Conservation (phyloP, 2,329 filamentous ascomycete genomes). For the Colletotrichum magnum region DNA sequence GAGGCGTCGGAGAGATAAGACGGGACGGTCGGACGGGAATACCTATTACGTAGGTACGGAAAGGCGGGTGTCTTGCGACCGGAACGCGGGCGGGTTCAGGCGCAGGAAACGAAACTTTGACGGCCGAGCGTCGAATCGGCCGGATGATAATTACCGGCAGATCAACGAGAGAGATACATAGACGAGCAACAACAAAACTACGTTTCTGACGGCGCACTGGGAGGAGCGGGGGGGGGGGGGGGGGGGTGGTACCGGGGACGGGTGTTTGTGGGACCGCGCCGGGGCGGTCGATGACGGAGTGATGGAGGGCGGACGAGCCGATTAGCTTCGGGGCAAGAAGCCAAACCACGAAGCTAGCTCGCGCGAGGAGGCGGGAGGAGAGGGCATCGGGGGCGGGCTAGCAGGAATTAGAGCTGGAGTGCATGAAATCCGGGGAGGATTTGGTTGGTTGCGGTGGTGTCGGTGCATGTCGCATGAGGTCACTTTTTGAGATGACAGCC, state of each 20-base stretch:
- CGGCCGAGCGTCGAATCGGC: background rate
- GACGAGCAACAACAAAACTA: background rate
- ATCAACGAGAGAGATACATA: background rate
- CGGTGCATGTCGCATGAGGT: conserved; percentile 30
- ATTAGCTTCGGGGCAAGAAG: conserved; percentile 22
- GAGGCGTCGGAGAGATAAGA: conserved; percentile 29
- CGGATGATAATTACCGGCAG: background rate
- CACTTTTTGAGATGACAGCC: conserved; percentile 25
- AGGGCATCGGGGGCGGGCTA: conserved; percentile 2
- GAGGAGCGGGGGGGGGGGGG: background rate
- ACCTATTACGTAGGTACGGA: too few species aligned
- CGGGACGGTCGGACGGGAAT: conserved; percentile 9
- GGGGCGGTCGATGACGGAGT: conserved; percentile 22
- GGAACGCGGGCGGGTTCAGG: background rate
- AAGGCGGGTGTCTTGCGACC: background rate
- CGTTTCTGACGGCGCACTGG: background rate
- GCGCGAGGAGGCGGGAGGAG: background rate
- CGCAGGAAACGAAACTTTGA: background rate
- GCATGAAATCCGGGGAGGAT: conserved; percentile 20
- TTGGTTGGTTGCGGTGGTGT: conserved; percentile 11
- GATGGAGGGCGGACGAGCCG: conserved; percentile 7
- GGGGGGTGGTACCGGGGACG: background rate
- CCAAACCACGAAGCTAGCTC: background rate
- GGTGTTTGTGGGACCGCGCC: conserved; percentile 7
- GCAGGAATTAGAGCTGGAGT: conserved; percentile 22